Conservation (phyloP, 345 rosid genomes). For the Cardamine chenopodiifolia region DNA sequence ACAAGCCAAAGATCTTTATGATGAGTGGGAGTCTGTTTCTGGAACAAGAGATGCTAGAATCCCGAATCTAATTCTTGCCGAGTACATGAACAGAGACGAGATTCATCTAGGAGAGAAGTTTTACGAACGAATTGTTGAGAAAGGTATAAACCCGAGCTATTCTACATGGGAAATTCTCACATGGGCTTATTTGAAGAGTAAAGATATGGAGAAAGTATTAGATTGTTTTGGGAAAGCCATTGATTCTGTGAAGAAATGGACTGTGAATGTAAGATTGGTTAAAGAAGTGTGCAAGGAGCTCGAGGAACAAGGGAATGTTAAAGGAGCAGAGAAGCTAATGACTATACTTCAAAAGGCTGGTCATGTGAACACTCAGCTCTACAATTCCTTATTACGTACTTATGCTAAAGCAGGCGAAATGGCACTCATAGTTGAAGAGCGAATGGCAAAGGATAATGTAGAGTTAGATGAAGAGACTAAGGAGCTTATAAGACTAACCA, state of each 20-base stretch:
- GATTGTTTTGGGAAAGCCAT: slow-evolving; percentile 68
- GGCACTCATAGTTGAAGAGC: slow-evolving; percentile 73
- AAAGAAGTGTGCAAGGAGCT: slow-evolving; percentile 52
- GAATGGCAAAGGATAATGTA: slow-evolving; percentile 72
- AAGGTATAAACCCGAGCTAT: slow-evolving; percentile 63
- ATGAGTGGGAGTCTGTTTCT: slow-evolving; percentile 80
- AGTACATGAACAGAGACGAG: slow-evolving; percentile 59
- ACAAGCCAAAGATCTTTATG: slow-evolving; percentile 66
- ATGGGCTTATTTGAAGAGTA: slow-evolving; percentile 61
- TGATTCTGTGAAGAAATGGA: slow-evolving; percentile 69
- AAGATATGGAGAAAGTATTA: slow-evolving; percentile 57
- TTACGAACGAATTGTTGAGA: slow-evolving; percentile 49
- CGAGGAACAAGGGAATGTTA: slow-evolving; percentile 62
- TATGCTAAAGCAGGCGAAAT: slow-evolving; percentile 77
- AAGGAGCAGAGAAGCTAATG: slow-evolving; percentile 70
- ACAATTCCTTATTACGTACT: slow-evolving; percentile 71
- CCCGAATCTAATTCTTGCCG: slow-evolving; percentile 71
- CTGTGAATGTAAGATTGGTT: slow-evolving; percentile 57
- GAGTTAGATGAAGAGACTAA: slow-evolving; percentile 63
- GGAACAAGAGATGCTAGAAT: slow-evolving; percentile 62
- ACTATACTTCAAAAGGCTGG: slow-evolving; percentile 64
- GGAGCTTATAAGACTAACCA: slow-evolving; percentile 60
- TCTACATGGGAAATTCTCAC: slow-evolving; percentile 89
- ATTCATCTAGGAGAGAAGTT: slow-evolving; percentile 61
- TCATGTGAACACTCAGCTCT: slow-evolving; percentile 60